These are phyloP conservation scores for Starmera pachycereana DNA, from an alignment of 805 yeast genomes.

Conservation along the genomic window DNA sequence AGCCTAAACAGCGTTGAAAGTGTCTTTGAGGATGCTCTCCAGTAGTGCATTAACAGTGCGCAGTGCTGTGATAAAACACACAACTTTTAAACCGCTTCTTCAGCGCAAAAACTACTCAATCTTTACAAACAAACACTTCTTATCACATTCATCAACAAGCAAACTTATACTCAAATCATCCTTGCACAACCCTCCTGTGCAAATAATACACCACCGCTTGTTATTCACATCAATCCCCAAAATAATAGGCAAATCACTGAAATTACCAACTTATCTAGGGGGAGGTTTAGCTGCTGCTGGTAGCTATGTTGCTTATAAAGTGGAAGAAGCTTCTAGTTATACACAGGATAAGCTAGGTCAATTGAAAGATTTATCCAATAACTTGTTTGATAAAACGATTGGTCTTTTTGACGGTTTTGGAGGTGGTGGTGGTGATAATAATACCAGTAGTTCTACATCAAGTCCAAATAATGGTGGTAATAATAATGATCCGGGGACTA, in stretches of 20 bases:
- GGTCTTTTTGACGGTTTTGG: conserved; percentile 17
- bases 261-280: conserved; percentile 75
- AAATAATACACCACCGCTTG: conserved; percentile 5
- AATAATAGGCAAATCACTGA: conserved; percentile 41
- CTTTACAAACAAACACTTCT: conserved; percentile 1
- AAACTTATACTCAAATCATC: background rate
- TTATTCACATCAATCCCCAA: conserved; percentile 34
- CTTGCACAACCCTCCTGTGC: background rate
- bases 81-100: no score
- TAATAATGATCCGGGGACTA: conserved; percentile 34
- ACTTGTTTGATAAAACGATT: conserved; percentile 31
- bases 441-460: conserved; percentile 20
- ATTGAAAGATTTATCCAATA: conserved; percentile 52
- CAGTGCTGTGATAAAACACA: no score
- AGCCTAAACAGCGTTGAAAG: no score
- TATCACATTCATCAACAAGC: conserved; percentile 3
- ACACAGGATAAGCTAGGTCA: conserved; percentile 57
- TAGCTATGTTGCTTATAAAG: conserved; percentile 83
- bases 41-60: no score
- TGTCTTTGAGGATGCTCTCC: no score
- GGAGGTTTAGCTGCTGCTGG: conserved; percentile 94
- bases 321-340: conserved; percentile 72
- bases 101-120: conserved; percentile 1
- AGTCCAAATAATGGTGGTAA: conserved; percentile 20
- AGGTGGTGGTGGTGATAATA: conserved; percentile 12